A percentile compares a stretch with the other conserved stretches of the same genome.
Evolutionary conservation across 176 grass and related monocot genomes (phyloP).

Genomic region (Saccharum officinarum): DNA sequence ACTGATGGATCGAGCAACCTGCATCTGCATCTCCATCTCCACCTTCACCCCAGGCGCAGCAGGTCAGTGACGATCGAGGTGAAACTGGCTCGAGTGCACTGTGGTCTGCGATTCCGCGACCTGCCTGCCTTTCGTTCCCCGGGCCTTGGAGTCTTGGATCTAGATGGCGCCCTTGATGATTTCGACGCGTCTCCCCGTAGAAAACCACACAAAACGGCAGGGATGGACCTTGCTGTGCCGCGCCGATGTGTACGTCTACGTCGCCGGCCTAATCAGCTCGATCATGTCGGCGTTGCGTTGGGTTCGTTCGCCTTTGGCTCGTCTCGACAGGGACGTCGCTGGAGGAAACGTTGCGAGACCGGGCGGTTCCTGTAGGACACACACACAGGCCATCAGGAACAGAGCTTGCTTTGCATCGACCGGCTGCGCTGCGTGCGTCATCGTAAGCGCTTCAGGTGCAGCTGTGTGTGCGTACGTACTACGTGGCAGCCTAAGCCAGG

Average conservation of each 20-base stretch:
- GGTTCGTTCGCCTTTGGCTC: not conserved
- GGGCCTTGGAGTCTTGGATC: not conserved
- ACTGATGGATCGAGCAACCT: not conserved
- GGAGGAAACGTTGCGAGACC: not conserved
- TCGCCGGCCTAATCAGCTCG: not conserved
- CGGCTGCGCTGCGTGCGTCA: not conserved
- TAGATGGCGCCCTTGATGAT: not conserved
- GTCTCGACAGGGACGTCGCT: not conserved
- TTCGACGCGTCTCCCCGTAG: not conserved
- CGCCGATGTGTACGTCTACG: no score
- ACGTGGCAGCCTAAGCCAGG: not conserved
- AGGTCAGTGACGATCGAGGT: not conserved
- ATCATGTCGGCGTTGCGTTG: not conserved
- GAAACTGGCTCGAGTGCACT: not conserved
- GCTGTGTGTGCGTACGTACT: not conserved
- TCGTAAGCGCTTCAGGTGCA: not conserved
- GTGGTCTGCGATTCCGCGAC: not conserved
- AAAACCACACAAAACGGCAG: not conserved
- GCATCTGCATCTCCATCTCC: no score
- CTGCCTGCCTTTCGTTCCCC: no score
- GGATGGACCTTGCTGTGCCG: no score
- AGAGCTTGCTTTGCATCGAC: no score
- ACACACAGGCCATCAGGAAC: not conserved
- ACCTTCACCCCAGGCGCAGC: no score
- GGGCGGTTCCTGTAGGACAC: not conserved